Evolutionary conservation across 352 stramenopile species (phyloP).

Genomic region (Phytophthora hibernalis): DNA sequence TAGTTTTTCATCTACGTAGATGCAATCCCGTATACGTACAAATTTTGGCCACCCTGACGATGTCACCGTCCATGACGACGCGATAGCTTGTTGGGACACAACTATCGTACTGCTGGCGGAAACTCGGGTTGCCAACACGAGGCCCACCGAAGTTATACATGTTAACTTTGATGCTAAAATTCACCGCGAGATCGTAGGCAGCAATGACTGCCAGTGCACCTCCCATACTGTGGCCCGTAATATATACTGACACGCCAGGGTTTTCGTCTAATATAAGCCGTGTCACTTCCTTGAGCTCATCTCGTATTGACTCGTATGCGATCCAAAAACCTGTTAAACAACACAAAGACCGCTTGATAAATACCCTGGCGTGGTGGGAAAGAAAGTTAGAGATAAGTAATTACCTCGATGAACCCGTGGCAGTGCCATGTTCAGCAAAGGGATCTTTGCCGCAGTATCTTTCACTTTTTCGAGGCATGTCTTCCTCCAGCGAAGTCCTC

Average conservation of each 20-base stretch:
- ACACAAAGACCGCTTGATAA: slow-evolving; percentile 20
- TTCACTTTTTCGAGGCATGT: slow-evolving; percentile 71
- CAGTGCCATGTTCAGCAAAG: slow-evolving; percentile 85
- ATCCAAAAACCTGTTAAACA: slow-evolving; percentile 76
- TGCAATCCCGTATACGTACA: slow-evolving; percentile 45
- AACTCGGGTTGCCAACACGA: slow-evolving; percentile 86
- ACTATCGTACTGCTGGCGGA: slow-evolving; percentile 78
- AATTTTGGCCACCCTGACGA: slow-evolving; percentile 82
- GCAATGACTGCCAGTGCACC: slow-evolving; percentile 90
- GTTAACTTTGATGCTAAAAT: slow-evolving; percentile 86
- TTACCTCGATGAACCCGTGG: slow-evolving; percentile 85
- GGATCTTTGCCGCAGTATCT: slow-evolving; percentile 75
- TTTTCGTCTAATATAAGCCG: slow-evolving; percentile 85
- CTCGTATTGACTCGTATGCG: slow-evolving; percentile 82
- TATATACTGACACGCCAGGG: slow-evolving; percentile 87
- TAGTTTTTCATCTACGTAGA: not conserved
- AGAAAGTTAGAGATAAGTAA: not conserved
- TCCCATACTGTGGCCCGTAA: slow-evolving; percentile 94
- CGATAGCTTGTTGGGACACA: slow-evolving; percentile 83
- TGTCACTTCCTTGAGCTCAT: slow-evolving; percentile 80
- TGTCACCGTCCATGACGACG: slow-evolving; percentile 84
- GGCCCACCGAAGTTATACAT: slow-evolving; percentile 93
- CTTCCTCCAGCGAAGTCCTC: slow-evolving; percentile 53
- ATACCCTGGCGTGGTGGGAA: not conserved
- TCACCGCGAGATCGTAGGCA: slow-evolving; percentile 85